A percentile compares a stretch with the other conserved stretches of the same genome.
These are phyloP conservation scores for Naumovozyma dairenensis DNA, from an alignment of 805 yeast genomes.

Conservation along the genomic window DNA sequence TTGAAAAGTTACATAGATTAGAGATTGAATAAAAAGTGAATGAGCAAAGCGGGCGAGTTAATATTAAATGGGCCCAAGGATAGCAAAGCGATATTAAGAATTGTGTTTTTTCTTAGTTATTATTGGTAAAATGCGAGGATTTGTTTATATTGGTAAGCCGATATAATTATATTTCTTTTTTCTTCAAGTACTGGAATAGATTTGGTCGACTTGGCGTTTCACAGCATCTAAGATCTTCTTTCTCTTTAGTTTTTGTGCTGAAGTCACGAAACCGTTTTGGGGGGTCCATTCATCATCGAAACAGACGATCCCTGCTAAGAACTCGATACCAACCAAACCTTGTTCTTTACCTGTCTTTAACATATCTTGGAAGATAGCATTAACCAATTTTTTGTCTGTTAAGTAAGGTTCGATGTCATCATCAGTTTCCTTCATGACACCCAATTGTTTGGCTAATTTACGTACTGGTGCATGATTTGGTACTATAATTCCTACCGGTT, in stretches of 20 bases:
- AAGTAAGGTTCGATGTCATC: conserved; percentile 41
- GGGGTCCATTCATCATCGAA: conserved; percentile 97
- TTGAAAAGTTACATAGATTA: too few species aligned
- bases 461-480: conserved; percentile 64
- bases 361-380: conserved; percentile 48
- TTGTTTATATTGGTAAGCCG: too few species aligned
- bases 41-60: too few species aligned
- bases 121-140: too few species aligned
- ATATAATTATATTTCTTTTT: too few species aligned
- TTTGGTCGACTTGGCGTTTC: conserved; percentile 53
- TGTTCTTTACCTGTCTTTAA: conserved; percentile 67
- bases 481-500: conserved; percentile 84
- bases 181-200: conserved; percentile 45
- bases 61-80: too few species aligned
- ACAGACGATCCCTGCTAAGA: conserved; percentile 67
- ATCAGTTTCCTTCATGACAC: conserved; percentile 35
- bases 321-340: conserved; percentile 79
- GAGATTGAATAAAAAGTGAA: too few species aligned
- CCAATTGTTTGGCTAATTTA: conserved; percentile 48
- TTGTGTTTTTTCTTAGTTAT: too few species aligned
- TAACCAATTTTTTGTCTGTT: conserved; percentile 45
- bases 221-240: conserved; percentile 71
- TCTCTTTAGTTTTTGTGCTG: conserved; percentile 95
- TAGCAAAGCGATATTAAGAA: too few species aligned
- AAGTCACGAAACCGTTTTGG: conserved; percentile 83